phyloP scores from a whole-genome alignment of 2,329 filamentous ascomycete genomes.

The Pleurostoma richardsiae region DNA sequence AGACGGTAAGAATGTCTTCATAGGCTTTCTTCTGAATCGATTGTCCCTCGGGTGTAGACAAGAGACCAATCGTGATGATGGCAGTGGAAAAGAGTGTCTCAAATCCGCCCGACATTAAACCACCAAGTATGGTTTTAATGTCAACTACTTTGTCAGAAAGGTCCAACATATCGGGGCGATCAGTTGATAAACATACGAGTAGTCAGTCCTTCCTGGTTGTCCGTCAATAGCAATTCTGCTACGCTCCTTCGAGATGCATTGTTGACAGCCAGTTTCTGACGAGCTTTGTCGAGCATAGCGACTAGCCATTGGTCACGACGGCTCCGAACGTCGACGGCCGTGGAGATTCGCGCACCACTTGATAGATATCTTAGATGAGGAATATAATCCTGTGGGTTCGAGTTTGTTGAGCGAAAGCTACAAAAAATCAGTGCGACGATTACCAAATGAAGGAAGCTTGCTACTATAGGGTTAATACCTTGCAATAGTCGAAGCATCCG shows the following conservation, averaged over 20 bases:
- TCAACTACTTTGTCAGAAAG: constrained; percentile 5
- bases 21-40: constrained; percentile 10
- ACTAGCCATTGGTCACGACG: constrained; percentile 4
- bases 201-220: too few species aligned
- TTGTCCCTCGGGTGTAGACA: constrained; percentile 11
- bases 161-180: too few species aligned
- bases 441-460: neutral
- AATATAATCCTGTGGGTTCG: constrained; percentile 3
- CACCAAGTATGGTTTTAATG: constrained; percentile 13
- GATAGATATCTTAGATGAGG: constrained; percentile 1
- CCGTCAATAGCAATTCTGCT: too few species aligned
- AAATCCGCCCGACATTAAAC: constrained; percentile 16
- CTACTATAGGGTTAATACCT: neutral
- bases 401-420: constrained; percentile 5
- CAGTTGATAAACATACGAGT: too few species aligned
- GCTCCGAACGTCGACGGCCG: neutral
- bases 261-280: too few species aligned
- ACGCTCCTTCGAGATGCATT: too few species aligned
- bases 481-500: constrained; percentile 3
- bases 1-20: constrained; percentile 7
- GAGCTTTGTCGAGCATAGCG: constrained; percentile 1
- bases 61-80: constrained; percentile 12
- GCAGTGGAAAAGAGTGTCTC: constrained; percentile 14
- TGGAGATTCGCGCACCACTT: too few species aligned
- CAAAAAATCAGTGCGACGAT: too few species aligned